Evolutionary conservation across 306 rosid genomes (phyloP).

Genomic region (Cicer yamashitae): DNA sequence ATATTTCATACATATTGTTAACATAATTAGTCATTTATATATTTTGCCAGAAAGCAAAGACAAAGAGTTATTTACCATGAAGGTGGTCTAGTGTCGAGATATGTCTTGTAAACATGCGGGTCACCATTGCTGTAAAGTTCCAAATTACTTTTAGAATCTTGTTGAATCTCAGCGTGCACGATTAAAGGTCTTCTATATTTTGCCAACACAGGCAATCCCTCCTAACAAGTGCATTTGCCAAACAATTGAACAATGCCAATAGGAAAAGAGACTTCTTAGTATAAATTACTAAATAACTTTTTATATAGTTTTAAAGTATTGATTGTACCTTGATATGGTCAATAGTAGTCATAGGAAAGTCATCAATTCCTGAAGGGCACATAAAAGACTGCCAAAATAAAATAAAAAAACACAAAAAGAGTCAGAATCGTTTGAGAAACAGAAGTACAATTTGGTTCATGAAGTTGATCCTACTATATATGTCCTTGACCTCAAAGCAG

Average conservation of each 20-base stretch:
- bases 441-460: too few relatives aligned
- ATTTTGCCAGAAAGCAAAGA: slow-evolving; percentile 29
- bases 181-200: slow-evolving; percentile 85
- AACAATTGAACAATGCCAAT: slow-evolving; percentile 43
- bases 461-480: slow-evolving; percentile 10
- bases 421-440: neutral
- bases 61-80: slow-evolving; percentile 67
- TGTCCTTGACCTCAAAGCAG: slow-evolving; percentile 23
- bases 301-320: neutral
- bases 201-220: slow-evolving; percentile 80
- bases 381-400: slow-evolving; percentile 77
- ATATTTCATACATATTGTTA: slow-evolving; percentile 18
- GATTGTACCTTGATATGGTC: slow-evolving; percentile 81
- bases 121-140: slow-evolving; percentile 52
- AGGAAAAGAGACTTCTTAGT: slow-evolving; percentile 22
- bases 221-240: slow-evolving; percentile 58
- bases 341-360: slow-evolving; percentile 88
- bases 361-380: slow-evolving; percentile 97
- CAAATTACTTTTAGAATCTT: slow-evolving; percentile 52
- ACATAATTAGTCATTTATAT: neutral
- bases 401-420: neutral
- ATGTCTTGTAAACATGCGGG: slow-evolving; percentile 68
- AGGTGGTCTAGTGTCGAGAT: slow-evolving; percentile 85
- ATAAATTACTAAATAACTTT: slow-evolving; percentile 30
- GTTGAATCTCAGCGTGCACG: slow-evolving; percentile 84